Evolutionary conservation across 2,329 filamentous ascomycete genomes (phyloP), one percentile per base, ranked within the genome.

Genomic region (Huntiella decipiens): DNA sequence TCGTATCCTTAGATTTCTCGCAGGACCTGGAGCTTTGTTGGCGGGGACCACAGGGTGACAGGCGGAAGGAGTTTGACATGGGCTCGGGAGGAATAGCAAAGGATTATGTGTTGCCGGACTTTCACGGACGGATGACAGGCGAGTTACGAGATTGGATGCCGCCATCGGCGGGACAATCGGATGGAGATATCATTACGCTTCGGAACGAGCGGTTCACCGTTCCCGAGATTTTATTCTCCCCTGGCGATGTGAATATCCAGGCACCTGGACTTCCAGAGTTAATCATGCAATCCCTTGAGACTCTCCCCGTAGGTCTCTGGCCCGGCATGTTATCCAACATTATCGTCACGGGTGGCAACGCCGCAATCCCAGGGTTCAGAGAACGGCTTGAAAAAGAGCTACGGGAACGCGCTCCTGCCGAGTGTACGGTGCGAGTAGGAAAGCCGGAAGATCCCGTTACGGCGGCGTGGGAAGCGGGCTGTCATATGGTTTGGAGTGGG

Each of bases 31-130:
- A 96, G 51, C 71, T 70, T 52, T 79, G 78, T 0, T 94, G 86
- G 85, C 91, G 85, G 59, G 82, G 79, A 5, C 76, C 80, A 1
- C 64, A 72, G 50, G 71, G 76, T 38, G 70, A 76, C 54, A 65
- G 74, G 10, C 37, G 33, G 10, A 61, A 66, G 1, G 56, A 61
- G 0, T 77, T 68, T 46, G 38, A 66, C 2, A 62, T 58, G 0
- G 71, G 70, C 11, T 71, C 58, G 10, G 45, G 43, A 3, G 73
- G 72, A 4, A 75, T 95, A 32, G 81, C 86, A 4, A 78, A 87
- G 47, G 88, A 98, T 57, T 98, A 95, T 57, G 79, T 96, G 15
- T 68, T 98, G 2, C 91, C 91, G 0, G 87, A 98, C 59, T 80
- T 75, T 51, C 71, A 77, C 53, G 63, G 65, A 1, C 62, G 67